A percentile compares a stretch with the other conserved stretches of the same genome.
phyloP scores from a whole-genome alignment of 2,329 filamentous ascomycete genomes.

The Colletotrichum sp. region DNA sequence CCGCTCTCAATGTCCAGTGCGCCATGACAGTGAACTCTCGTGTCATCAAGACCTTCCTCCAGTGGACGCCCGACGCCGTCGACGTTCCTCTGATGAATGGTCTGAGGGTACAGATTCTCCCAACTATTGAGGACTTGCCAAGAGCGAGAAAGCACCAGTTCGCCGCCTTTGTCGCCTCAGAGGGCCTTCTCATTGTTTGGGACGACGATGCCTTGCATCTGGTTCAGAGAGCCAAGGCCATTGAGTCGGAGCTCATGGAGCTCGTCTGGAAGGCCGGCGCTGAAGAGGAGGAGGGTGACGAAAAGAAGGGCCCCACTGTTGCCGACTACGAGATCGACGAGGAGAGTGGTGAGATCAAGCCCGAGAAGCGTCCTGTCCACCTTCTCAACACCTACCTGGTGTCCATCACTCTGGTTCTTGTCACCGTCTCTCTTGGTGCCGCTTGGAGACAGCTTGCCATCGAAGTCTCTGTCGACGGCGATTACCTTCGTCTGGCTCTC shows the following conservation, averaged over 20 bases:
- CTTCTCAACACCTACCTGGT: constrained; percentile 75
- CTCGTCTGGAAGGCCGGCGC: constrained; percentile 73
- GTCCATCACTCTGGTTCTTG: constrained; percentile 67
- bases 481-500: constrained; percentile 68
- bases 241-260: constrained; percentile 80
- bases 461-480: constrained; percentile 69
- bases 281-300: constrained; percentile 54
- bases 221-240: constrained; percentile 70
- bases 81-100: constrained; percentile 80
- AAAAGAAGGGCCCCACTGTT: constrained; percentile 53
- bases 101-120: constrained; percentile 77
- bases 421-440: constrained; percentile 71
- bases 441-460: constrained; percentile 74
- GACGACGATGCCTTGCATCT: constrained; percentile 80
- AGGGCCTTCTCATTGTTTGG: constrained; percentile 79
- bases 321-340: constrained; percentile 68
- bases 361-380: constrained; percentile 70
- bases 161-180: constrained; percentile 77
- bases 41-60: constrained; percentile 79
- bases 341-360: constrained; percentile 71
- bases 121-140: constrained; percentile 72
- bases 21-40: constrained; percentile 83
- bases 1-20: constrained; percentile 76
- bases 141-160: constrained; percentile 80
- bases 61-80: constrained; percentile 74